Evolutionary conservation across 2,329 filamentous ascomycete genomes (phyloP).

Genomic region (Akanthomyces muscarius): DNA sequence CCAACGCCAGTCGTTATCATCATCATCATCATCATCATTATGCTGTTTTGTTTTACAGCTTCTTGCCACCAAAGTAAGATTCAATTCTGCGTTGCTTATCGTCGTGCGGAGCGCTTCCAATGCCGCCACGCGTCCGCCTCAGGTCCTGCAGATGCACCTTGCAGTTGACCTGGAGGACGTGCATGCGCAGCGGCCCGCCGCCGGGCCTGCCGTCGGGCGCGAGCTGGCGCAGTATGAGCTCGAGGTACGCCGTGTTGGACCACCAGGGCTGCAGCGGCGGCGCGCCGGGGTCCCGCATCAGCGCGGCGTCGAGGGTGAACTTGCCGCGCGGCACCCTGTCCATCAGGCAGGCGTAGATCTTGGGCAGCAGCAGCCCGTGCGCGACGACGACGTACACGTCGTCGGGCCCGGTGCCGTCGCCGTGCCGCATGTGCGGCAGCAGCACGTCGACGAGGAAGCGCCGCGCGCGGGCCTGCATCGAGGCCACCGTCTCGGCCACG

Average conservation of each 20-base stretch:
- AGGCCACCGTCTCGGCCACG: conserved; percentile 63
- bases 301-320: neutral
- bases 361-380: conserved; percentile 75
- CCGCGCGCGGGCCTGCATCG: conserved; percentile 61
- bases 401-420: conserved; percentile 28
- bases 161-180: conserved; percentile 62
- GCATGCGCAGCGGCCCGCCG: conserved; percentile 23
- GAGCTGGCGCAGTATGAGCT: conserved; percentile 25
- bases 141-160: conserved; percentile 68
- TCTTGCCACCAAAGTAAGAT: conserved; percentile 57
- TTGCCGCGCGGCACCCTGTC: conserved; percentile 39
- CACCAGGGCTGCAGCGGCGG: conserved; percentile 34
- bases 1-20: conserved; percentile 11
- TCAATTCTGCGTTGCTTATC: conserved; percentile 71
- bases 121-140: conserved; percentile 75
- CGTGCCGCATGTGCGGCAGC: conserved; percentile 30
- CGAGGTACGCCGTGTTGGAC: conserved; percentile 52
- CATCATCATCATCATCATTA: conserved; percentile 24
- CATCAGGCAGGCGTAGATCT: conserved; percentile 57
- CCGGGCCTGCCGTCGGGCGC: conserved; percentile 5
- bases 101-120: conserved; percentile 75
- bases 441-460: conserved; percentile 64
- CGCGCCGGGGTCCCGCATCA: neutral
- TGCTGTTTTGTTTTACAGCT: conserved; percentile 23
- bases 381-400: conserved; percentile 64